phyloP scores from a whole-genome alignment of 1,139 yeast genomes.

The Sugiyamaella neomexicana region DNA sequence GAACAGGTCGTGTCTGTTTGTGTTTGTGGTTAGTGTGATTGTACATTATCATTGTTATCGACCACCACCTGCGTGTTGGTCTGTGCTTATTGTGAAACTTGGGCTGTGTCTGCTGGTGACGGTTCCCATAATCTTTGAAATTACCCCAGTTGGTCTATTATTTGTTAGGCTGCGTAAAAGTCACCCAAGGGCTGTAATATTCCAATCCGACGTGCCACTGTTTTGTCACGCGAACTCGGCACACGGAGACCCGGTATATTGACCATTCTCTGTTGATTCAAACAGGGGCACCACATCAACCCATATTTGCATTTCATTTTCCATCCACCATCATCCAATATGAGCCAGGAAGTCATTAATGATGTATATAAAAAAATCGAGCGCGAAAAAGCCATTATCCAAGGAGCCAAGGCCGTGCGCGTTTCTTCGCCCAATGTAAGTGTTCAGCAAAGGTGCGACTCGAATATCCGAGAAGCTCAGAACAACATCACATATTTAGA shows the following conservation, averaged over 20 bases:
- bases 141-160: too few species aligned
- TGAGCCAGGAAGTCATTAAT: slow-evolving; percentile 38
- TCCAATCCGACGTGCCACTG: too few species aligned
- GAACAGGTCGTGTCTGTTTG: too few species aligned
- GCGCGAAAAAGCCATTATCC: slow-evolving; percentile 81
- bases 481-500: slow-evolving; percentile 85
- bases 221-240: not conserved
- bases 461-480: slow-evolving; percentile 87
- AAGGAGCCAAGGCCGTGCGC: slow-evolving; percentile 80
- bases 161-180: too few species aligned
- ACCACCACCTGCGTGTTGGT: too few species aligned
- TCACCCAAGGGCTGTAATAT: too few species aligned
- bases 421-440: slow-evolving; percentile 72
- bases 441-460: slow-evolving; percentile 88
- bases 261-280: too few species aligned
- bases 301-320: not conserved
- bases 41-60: too few species aligned
- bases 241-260: too few species aligned
- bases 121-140: not conserved
- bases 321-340: not conserved
- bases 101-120: too few species aligned
- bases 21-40: too few species aligned
- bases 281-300: not conserved
- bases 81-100: too few species aligned
- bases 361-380: slow-evolving; percentile 83